These are phyloP conservation scores for Leersia perrieri DNA, from an alignment of 176 grass and related monocot genomes.

Conservation along the genomic window DNA sequence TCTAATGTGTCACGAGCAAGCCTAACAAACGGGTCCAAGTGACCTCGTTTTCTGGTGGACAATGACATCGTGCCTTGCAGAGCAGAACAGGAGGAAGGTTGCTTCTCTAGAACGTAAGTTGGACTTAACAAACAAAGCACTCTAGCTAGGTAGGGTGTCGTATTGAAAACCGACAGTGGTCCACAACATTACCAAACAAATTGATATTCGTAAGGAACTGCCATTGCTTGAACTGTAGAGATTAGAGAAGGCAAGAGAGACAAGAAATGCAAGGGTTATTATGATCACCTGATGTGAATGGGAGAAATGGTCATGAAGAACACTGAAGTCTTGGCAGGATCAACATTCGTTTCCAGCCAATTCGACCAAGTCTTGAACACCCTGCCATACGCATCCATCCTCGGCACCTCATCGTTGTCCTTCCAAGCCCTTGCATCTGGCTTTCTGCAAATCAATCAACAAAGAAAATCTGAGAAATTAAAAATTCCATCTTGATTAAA, in stretches of 20 bases:
- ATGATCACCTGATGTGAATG: constrained; percentile 60
- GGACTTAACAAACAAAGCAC: neutral
- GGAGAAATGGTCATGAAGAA: constrained; percentile 96
- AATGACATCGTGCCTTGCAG: constrained; percentile 16
- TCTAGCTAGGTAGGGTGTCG: constrained; percentile 1
- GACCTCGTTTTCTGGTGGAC: constrained; percentile 12
- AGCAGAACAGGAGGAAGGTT: constrained; percentile 17
- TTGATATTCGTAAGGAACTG: neutral
- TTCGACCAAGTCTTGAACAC: constrained; percentile 62
- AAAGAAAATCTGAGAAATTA: neutral
- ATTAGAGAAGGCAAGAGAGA: neutral
- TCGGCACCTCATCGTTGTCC: constrained; percentile 63
- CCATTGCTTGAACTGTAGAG: neutral
- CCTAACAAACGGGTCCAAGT: constrained; percentile 7
- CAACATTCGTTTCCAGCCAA: constrained; percentile 62
- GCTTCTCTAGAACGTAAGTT: constrained; percentile 23
- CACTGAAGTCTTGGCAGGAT: constrained; percentile 47
- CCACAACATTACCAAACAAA: constrained; percentile 4
- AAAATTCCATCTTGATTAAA: neutral
- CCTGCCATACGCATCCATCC: constrained; percentile 51
- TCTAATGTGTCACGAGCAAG: neutral
- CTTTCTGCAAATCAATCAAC: constrained; percentile 33
- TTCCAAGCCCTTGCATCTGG: constrained; percentile 61
- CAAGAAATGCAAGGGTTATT: neutral
- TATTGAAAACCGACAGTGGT: neutral